Evolutionary conservation across 176 grass and related monocot genomes (phyloP).

Genomic region (Carex cristatella): DNA sequence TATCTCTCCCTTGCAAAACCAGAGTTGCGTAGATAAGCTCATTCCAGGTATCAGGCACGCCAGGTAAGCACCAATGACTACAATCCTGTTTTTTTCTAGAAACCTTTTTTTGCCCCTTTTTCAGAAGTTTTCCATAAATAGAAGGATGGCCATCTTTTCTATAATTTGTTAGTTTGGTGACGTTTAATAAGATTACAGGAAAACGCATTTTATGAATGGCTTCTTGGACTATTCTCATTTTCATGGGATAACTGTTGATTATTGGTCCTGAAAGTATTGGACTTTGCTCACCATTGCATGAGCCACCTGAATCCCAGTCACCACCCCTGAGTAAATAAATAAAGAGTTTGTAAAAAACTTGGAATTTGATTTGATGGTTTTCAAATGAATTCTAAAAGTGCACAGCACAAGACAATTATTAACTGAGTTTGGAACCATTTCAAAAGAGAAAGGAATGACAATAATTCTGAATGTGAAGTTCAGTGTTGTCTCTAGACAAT

Average conservation of each 20-base stretch:
- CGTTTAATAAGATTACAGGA: constrained; percentile 64
- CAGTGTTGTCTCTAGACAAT: not conserved
- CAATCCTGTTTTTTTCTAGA: constrained; percentile 85
- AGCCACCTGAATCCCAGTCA: constrained; percentile 87
- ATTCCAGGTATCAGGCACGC: constrained; percentile 86
- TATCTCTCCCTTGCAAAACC: constrained; percentile 24
- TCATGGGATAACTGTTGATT: constrained; percentile 57
- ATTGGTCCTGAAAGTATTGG: constrained; percentile 46
- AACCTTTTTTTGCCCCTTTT: constrained; percentile 20
- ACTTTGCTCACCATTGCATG: constrained; percentile 72
- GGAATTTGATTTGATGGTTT: not conserved
- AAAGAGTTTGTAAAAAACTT: not conserved
- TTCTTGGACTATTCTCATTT: constrained; percentile 75
- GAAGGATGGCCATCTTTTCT: constrained; percentile 76
- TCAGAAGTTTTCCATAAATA: constrained; percentile 41
- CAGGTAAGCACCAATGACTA: constrained; percentile 94
- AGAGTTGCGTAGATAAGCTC: constrained; percentile 75
- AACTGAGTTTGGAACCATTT: not conserved
- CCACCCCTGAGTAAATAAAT: constrained; percentile 49
- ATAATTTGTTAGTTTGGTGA: constrained; percentile 76
- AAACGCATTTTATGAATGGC: constrained; percentile 53
- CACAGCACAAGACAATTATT: not conserved
- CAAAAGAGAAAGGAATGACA: not conserved
- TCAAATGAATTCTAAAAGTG: not conserved
- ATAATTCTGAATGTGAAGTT: not conserved